phyloP scores from a whole-genome alignment of 2,329 filamentous ascomycete species.

The Curvularia eragrostidis region DNA sequence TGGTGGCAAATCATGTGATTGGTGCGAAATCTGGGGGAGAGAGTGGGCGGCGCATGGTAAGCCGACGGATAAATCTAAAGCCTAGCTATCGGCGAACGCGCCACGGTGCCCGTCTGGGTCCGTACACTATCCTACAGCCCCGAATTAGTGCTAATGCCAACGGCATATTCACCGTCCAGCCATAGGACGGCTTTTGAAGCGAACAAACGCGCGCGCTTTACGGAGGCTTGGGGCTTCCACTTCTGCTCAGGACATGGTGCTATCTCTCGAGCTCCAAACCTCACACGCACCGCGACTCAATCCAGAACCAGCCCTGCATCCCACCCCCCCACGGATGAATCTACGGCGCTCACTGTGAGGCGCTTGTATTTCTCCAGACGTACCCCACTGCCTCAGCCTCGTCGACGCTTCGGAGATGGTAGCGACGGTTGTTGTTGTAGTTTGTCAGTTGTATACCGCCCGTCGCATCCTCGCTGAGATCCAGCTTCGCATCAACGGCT shows the following conservation, averaged over 20 bases:
- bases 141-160: constrained; percentile 36
- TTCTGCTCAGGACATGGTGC: constrained; percentile 39
- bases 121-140: constrained; percentile 33
- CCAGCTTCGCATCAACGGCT: constrained; percentile 52
- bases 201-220: constrained; percentile 40
- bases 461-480: constrained; percentile 51
- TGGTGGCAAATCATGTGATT: constrained; percentile 27
- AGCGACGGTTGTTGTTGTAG: constrained; percentile 38
- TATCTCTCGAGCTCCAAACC: constrained; percentile 42
- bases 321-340: constrained; percentile 29
- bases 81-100: constrained; percentile 33
- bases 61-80: constrained; percentile 42
- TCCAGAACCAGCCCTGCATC: constrained; percentile 40
- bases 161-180: constrained; percentile 51
- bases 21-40: constrained; percentile 38
- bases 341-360: constrained; percentile 33
- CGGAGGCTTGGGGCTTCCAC: constrained; percentile 43
- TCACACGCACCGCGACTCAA: constrained; percentile 43
- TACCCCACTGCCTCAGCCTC: constrained; percentile 32
- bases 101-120: constrained; percentile 31
- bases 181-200: constrained; percentile 45
- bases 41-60: constrained; percentile 21
- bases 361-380: constrained; percentile 34
- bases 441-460: constrained; percentile 47
- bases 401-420: constrained; percentile 47